Evolutionary conservation across 2,329 filamentous ascomycete species (phyloP).

Genomic region (Penicillium rolfsii): DNA sequence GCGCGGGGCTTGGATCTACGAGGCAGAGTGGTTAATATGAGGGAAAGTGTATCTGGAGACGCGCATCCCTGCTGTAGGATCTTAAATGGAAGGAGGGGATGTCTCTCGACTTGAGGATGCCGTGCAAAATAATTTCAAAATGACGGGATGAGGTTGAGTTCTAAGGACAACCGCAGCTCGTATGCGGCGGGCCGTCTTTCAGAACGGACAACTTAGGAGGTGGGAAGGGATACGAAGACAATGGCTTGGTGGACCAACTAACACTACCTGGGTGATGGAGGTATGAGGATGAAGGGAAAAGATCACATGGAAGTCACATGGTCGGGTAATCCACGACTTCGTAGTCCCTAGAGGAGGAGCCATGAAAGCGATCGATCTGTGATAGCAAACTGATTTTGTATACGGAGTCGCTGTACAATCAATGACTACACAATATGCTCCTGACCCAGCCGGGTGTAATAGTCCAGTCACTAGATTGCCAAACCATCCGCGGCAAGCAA

Average conservation of each 20-base stretch:
- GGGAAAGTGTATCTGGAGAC: not conserved
- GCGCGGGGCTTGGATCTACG: not conserved
- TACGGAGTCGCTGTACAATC: too few relatives aligned
- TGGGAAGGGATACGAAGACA: slow-evolving; percentile 2
- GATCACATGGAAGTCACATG: not conserved
- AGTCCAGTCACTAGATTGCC: not conserved
- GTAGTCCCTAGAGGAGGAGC: not conserved
- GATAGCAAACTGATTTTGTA: not conserved
- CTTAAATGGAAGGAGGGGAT: not conserved
- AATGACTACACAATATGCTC: not conserved
- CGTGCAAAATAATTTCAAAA: not conserved
- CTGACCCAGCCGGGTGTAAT: not conserved
- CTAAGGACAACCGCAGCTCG: slow-evolving; percentile 15
- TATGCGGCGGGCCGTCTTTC: slow-evolving; percentile 17
- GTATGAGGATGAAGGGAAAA: not conserved
- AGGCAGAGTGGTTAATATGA: not conserved
- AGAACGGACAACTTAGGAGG: slow-evolving; percentile 13
- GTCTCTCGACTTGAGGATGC: not conserved
- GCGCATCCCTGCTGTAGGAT: not conserved
- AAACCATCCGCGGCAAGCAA: not conserved
- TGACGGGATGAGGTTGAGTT: not conserved
- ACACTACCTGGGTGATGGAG: too few relatives aligned
- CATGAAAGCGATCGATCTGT: not conserved
- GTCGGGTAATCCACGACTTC: not conserved
- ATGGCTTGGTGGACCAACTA: not conserved